Evolutionary conservation across 1,284 basidiomycete genomes (phyloP).

Genomic region (Cutaneotrichosporon sp.): DNA sequence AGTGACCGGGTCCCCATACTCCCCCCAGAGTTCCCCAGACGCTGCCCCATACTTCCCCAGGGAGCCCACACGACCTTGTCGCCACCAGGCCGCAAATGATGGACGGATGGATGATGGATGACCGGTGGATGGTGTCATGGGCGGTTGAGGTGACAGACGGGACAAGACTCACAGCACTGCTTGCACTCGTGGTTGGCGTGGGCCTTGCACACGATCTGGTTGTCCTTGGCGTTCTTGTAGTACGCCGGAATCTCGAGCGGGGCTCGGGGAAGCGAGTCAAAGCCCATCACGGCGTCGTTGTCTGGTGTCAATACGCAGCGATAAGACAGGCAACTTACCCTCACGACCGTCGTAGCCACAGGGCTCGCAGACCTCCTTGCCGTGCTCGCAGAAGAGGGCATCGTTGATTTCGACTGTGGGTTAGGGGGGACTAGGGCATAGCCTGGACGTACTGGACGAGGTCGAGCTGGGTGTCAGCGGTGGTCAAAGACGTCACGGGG

Average conservation of each 20-base stretch:
- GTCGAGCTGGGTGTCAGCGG: constrained; percentile 20
- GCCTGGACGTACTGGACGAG: constrained; percentile 14
- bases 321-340: constrained; percentile 12
- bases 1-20: not conserved
- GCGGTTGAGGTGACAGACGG: not conserved
- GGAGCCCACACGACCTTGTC: too few species aligned
- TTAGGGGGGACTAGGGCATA: constrained; percentile 3
- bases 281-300: constrained; percentile 48
- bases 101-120: not conserved
- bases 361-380: constrained; percentile 45
- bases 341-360: constrained; percentile 24
- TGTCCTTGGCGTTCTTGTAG: constrained; percentile 45
- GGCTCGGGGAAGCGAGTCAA: constrained; percentile 40
- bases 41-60: not conserved
- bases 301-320: constrained; percentile 21
- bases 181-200: constrained; percentile 46
- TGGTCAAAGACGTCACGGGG: too few species aligned
- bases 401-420: constrained; percentile 48
- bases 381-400: constrained; percentile 49
- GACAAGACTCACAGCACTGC: constrained; percentile 42
- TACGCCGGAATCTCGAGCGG: constrained; percentile 44
- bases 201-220: constrained; percentile 44
- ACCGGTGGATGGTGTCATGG: not conserved
- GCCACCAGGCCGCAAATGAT: not conserved
- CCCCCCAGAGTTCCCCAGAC: not conserved